Evolutionary conservation across 129 eudicot genomes (phyloP), one percentile per base, ranked within the genome.

Genomic region (Flaveria ramosissima): DNA sequence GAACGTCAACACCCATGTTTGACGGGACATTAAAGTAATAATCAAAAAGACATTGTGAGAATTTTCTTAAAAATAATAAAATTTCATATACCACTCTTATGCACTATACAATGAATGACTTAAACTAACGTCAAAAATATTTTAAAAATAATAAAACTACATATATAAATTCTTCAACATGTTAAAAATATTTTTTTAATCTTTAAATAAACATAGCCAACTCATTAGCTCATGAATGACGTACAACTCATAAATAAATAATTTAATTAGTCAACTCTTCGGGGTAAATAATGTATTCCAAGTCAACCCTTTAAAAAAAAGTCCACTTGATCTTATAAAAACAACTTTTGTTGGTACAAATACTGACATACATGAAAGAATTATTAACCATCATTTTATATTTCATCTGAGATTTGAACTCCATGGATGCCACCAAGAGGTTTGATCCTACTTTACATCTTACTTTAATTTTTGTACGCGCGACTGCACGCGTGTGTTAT

Each of bases 361-460:
- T 74, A 55, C 3, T 55, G 20, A 19, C 12, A 55, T 20, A 11
- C 73, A 65, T 43, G 75, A 64, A 51, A 46, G 7, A 51, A 24
- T 72, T 36, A 45, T 45, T 45, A 11, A 2, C 30, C 78, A 64
- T 24, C 15, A 20, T 42, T 78, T 53, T 45, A 17, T 65, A 24
- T 55, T 80, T 60, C 60, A 70, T 76, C 73, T 53, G 70, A 68
- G 51, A 51, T 76, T 36, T 59, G 73, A 75, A n/a, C 39, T 70
- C 81, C 74, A 83, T 83, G 87, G 84, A 75, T 79, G 27, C 81
- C 69, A 21, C 69, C 78, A 83, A 83, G 72, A 79, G 84, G 87
- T 79, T 68, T 36, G 66, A 21, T 53, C 73, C 62, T 53, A 64
- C 4, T 64, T 53, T 14, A 26, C 13, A 53, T 47, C 43, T 46